Evolutionary conservation across 305 asterid genomes (phyloP), one percentile per base, ranked within the genome.

Genomic region (Solanum chacoense): DNA sequence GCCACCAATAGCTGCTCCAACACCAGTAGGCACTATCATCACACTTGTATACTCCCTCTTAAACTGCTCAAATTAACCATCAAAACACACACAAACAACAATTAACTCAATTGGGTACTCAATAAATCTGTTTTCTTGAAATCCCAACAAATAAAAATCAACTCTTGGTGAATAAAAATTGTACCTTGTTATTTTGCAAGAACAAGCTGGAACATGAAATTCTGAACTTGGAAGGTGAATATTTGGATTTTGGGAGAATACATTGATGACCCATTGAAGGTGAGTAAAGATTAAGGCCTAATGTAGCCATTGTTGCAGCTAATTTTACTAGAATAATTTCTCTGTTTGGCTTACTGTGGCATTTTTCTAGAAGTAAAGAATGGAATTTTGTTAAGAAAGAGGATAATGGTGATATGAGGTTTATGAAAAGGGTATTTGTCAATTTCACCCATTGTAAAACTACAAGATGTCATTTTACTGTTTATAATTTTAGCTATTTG

Each of bases 1-100:
- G 67, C 99, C 99, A 88, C 99, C 98, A 91, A 97, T 95, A 7
- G 94, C 96, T 38, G 98, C 99, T 75, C 98, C 99, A 9, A 97
- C 96, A 74, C 99, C 98, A 11, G 99, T 96, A 20, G 98, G 99
- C 89, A 96, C 97, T 90, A 97, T 96, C 98, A 97, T 90, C 90
- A 96, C 98, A 90, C 98, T 97, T 55, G 98, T 95, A 90, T 97
- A 97, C 5, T 50, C 93, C 88, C 90, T 95, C 93, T 93, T 94
- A 85, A 93, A 93, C 98, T 94, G 94, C 87, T 88, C 87, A 89
- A 59, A 67, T 40, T 40, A 77, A 76, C 40, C 32, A 87, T 71
- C 35, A 89, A 20, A 81, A 76, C 29, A 76, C 45, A 76, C 5
- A 1, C 50, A 76, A 76, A 35, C 18, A 76, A 35, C 83, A 76